Base-by-base conservation (phyloP, 306 rosid genomes). In the Prunus kanzakura region DNA sequence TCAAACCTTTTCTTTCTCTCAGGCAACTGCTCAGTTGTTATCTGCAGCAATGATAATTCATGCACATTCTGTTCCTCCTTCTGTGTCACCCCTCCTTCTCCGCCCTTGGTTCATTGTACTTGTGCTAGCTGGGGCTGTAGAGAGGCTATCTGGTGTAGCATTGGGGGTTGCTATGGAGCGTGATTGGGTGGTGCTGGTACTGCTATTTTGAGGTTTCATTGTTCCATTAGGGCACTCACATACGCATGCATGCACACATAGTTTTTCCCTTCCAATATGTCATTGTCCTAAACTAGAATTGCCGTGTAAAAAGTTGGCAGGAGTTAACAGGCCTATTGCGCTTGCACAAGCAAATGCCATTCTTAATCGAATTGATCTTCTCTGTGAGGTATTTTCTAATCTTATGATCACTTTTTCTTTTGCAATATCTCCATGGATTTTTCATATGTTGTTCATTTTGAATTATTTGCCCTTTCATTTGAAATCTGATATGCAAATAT, bases 131-230 rank as follows among this genome's bases (percentile, higher is more conserved):
- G 99, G 96, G 62, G 92, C 98, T 82, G 85, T 96, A 77, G 97
- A 96, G 85, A 92, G 87, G 87, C 85, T 92, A 45, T 92, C 88
- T 82, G 92, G 97, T 29, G 83, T 92, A 23, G 97, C 99, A 68
- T 72, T 89, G 81, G 99, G 97, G 43, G 93, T 96, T 81, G 90
- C 99, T 64, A 87, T 91, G 85, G 98, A 96, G 85, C 97, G 93
- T 51, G 99, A 96, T 78, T 96, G 97, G 99, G 99, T 96, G 72
- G 97, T 96, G 82, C 80, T 89, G 99, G 97, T 96, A 88, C 25
- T 72, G 78, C 79, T 67, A 76, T 82, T 83, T 74, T 58, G 32
- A 69, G 32, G 46, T 58, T 80, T 71, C 19, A 58, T 74, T 76
- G 43, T 61, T 88, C 69, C 64, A 16, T 82, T 84, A 52, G 70